These are phyloP conservation scores for Tetrahymena malaccensis DNA, from an alignment of 73 alveolate species.

Conservation along the genomic window DNA sequence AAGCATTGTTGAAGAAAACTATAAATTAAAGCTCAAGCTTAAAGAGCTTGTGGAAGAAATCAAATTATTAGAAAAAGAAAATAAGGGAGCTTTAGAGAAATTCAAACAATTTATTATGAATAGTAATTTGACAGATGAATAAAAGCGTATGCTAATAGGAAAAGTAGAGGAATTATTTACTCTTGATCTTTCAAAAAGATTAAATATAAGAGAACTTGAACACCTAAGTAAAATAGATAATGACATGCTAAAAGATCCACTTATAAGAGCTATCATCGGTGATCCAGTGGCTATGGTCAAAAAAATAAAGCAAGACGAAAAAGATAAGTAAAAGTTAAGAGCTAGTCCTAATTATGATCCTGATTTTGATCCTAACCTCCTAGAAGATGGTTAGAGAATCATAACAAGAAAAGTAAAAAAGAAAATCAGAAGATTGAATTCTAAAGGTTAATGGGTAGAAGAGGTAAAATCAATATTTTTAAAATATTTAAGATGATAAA, in stretches of 20 bases:
- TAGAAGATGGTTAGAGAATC: constrained; percentile 26
- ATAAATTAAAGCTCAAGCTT: constrained; percentile 13
- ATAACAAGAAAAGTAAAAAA: constrained; percentile 29
- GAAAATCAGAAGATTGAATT: constrained; percentile 13
- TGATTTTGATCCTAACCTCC: constrained; percentile 24
- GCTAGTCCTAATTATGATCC: constrained; percentile 21
- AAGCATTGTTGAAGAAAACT: constrained; percentile 24
- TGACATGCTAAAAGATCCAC: constrained; percentile 39
- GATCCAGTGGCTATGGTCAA: constrained; percentile 19
- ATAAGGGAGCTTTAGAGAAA: constrained; percentile 22
- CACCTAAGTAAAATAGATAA: constrained; percentile 6
- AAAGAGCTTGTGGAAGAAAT: constrained; percentile 10
- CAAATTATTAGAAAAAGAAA: constrained; percentile 18
- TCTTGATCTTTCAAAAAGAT: constrained; percentile 4
- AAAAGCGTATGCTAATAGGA: constrained; percentile 13
- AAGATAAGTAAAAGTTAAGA: constrained; percentile 6
- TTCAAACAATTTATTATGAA: constrained; percentile 14
- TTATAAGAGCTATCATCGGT: constrained; percentile 19
- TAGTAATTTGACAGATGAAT: constrained; percentile 20
- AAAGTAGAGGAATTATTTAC: constrained; percentile 16
- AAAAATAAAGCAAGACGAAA: constrained; percentile 26
- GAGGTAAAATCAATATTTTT: background rate
- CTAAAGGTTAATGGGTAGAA: constrained; percentile 36
- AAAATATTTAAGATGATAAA: background rate
- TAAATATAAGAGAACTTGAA: constrained; percentile 25